phyloP scores from a whole-genome alignment of 768 basidiomycete species.

The Suillus luteus region DNA sequence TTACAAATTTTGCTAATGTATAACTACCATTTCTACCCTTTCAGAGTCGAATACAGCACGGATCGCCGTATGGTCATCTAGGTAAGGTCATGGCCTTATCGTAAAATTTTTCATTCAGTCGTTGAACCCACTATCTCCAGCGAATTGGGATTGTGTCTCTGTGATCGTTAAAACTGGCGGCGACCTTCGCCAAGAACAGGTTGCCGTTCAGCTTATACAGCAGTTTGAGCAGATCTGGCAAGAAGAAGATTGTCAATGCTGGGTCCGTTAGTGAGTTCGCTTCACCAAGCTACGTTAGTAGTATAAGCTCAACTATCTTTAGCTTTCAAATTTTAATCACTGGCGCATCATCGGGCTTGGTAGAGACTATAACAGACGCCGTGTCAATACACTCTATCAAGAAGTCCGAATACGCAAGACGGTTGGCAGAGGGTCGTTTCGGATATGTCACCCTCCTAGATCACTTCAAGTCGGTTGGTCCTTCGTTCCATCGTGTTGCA shows the following conservation, averaged over 20 bases:
- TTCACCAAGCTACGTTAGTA: background rate
- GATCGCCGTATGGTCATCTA: conserved; percentile 95
- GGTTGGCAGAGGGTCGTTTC: conserved; percentile 76
- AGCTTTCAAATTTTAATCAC: conserved; percentile 98
- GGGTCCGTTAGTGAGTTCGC: conserved; percentile 81
- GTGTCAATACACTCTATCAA: conserved; percentile 99
- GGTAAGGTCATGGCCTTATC: conserved; percentile 45
- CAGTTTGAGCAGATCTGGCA: conserved; percentile 95
- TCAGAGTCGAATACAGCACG: conserved; percentile 86
- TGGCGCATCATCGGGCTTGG: conserved; percentile 87
- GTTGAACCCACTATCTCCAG: conserved; percentile 34
- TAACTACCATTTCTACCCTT: conserved; percentile 6
- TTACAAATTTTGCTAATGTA: conserved; percentile 9
- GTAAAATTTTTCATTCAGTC: background rate
- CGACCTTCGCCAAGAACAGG: conserved; percentile 94
- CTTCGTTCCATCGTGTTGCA: background rate
- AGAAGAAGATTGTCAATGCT: conserved; percentile 89
- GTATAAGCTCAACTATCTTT: conserved; percentile 11
- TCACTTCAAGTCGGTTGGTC: conserved; percentile 79
- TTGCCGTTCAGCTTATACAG: conserved; percentile 92
- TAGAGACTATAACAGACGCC: conserved; percentile 98
- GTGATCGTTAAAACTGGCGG: conserved; percentile 99
- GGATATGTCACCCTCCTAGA: conserved; percentile 90
- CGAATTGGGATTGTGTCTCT: conserved; percentile 87
- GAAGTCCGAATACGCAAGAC: conserved; percentile 94